phyloP scores from a whole-genome alignment of 805 yeast genomes.

The Candida pseudofarinosa region DNA sequence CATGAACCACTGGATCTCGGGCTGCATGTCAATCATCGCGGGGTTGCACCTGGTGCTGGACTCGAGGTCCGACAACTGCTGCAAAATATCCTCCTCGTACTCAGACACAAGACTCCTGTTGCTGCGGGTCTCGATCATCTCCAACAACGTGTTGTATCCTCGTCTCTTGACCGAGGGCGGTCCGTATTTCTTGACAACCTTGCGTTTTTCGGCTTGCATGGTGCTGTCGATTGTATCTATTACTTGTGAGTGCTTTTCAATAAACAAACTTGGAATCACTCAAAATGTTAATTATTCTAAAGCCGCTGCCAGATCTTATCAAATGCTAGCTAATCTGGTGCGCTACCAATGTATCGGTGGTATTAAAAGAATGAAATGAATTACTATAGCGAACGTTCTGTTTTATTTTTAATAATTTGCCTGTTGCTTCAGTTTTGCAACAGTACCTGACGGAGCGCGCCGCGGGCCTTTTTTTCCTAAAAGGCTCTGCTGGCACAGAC shows the following conservation, averaged over 20 bases:
- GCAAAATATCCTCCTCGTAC: constrained; percentile 36
- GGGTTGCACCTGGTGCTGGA: constrained; percentile 39
- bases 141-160: constrained; percentile 42
- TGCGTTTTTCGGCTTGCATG: neutral
- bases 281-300: neutral
- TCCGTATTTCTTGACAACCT: constrained; percentile 13
- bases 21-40: constrained; percentile 48
- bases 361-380: neutral
- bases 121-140: constrained; percentile 43
- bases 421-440: neutral
- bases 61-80: constrained; percentile 40
- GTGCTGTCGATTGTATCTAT: neutral
- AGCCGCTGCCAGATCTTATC: neutral
- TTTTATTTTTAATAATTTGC: neutral
- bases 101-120: constrained; percentile 42
- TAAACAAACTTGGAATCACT: neutral
- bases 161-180: constrained; percentile 28
- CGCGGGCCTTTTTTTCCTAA: neutral
- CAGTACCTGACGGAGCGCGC: neutral
- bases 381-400: neutral
- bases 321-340: neutral
- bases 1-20: constrained; percentile 48
- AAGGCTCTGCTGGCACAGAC: neutral
- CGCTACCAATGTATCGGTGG: neutral
- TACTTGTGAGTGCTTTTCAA: neutral